Conservation (phyloP, 1,139 yeast genomes). For the Kodamaea ohmeri region DNA sequence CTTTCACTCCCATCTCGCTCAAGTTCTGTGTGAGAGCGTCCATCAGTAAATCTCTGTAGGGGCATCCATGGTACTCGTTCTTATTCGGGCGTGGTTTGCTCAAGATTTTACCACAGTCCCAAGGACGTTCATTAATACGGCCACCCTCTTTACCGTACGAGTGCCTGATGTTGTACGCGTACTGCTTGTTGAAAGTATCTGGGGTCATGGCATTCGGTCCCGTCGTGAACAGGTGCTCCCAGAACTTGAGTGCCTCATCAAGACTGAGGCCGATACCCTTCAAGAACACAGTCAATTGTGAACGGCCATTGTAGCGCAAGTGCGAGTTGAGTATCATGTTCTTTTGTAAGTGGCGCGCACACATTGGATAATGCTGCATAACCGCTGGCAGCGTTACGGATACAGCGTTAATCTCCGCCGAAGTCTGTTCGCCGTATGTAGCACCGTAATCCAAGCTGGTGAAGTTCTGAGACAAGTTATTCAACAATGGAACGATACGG, state of each 20-base stretch:
- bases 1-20: conserved; percentile 66
- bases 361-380: conserved; percentile 73
- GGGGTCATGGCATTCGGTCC: conserved; percentile 49
- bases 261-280: conserved; percentile 86
- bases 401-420: conserved; percentile 59
- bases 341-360: conserved; percentile 69
- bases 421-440: conserved; percentile 29
- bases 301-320: conserved; percentile 78
- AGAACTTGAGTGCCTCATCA: conserved; percentile 85
- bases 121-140: conserved; percentile 78
- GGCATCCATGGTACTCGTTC: conserved; percentile 87
- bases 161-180: conserved; percentile 83
- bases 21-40: conserved; percentile 60
- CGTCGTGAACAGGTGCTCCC: conserved; percentile 71
- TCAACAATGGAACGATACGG: conserved; percentile 76
- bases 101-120: conserved; percentile 78
- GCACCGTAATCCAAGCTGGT: conserved; percentile 53
- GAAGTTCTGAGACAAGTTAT: conserved; percentile 75
- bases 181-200: conserved; percentile 84
- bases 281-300: conserved; percentile 77
- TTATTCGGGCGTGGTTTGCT: conserved; percentile 70
- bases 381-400: conserved; percentile 57
- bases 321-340: conserved; percentile 63
- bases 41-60: conserved; percentile 70
- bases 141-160: conserved; percentile 91